These are phyloP conservation scores for Alternaria incomplexa DNA, from an alignment of 2,329 filamentous ascomycete genomes.

Conservation along the genomic window DNA sequence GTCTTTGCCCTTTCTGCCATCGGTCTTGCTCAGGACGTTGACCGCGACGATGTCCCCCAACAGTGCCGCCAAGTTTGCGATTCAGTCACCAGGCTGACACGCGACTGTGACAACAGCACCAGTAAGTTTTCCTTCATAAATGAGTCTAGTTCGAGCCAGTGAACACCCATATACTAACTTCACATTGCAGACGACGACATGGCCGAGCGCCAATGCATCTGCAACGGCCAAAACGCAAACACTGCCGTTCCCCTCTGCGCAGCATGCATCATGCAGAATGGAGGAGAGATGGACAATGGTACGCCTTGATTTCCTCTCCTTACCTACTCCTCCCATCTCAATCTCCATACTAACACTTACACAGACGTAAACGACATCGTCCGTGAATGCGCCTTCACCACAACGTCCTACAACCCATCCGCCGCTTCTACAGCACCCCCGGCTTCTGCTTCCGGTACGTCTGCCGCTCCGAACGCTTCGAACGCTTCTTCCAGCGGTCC, in stretches of 20 bases:
- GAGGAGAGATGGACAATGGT: conserved; percentile 5
- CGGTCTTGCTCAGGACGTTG: conserved; percentile 4
- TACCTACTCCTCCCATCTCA: not conserved
- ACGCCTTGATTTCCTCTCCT: not conserved
- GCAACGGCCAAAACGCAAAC: conserved; percentile 3
- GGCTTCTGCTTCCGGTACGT: conserved; percentile 1
- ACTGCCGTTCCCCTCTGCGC: conserved; percentile 1
- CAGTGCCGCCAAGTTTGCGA: not conserved
- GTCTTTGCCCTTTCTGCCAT: conserved; percentile 1
- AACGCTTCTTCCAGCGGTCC: not conserved
- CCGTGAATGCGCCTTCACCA: not conserved
- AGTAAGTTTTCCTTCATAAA: not conserved
- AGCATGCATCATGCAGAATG: conserved; percentile 1
- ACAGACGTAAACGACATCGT: conserved; percentile 1
- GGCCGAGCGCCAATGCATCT: conserved; percentile 6
- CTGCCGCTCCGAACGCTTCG: not conserved
- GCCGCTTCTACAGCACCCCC: not conserved
- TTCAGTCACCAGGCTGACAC: not conserved
- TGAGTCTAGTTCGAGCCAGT: not conserved
- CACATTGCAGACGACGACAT: not conserved
- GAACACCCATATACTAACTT: not conserved
- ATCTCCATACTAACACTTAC: not conserved
- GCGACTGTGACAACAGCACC: not conserved
- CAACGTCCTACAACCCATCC: not conserved
- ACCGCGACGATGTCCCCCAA: conserved; percentile 1